Base-by-base conservation (phyloP, 345 rosid species). In the Syzygium aromaticum region DNA sequence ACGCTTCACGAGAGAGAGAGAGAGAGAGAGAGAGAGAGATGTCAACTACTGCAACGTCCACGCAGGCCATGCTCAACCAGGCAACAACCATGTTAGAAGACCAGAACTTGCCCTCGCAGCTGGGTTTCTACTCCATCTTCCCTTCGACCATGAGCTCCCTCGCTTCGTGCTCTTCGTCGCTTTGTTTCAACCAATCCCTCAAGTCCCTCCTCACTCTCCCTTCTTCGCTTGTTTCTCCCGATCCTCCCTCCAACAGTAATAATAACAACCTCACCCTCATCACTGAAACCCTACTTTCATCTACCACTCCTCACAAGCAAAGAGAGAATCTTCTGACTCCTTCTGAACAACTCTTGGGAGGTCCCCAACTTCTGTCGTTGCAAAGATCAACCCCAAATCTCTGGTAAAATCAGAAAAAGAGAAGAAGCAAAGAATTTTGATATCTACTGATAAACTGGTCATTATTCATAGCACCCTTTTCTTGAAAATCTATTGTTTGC, bases 231-330 rank as follows among this genome's bases (percentile, higher is more conserved):
- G 59, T 80, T 25, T 57, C 85, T 38, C 88, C 28, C 86, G 85
- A 90, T 61, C 90, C 87, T 86, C 83, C 80, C 77, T 91, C 86
- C 86, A 89, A 83, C 67, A 90, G 54, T 87, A 73, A 38, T 73
- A 73, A 73, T 21, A 73, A 38, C 82, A 40, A 19, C 82, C 82
- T 73, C 49, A 33, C 82, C 14, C 49, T 90, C 89, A 92, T 93
- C 88, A 86, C 95, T 7, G 93, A 93, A 94, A 90, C 94, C 94
- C 95, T 93, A 90, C 87, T 94, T 78, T 88, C 94, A 21, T 21
- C 49, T 11, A 38, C 82, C 49, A 25, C 49, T 19, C 49, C 82
- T 40, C 82, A 73, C 82, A 73, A 73, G 82, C 82, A 73, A 73
- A 73, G 82, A 73, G 82, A 38, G 82, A 73, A 38, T 91, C 94